A percentile compares a stretch with the other conserved stretches of the same genome.
Evolutionary conservation across 2,329 filamentous ascomycete genomes (phyloP).

Genomic region (Aspergillus awamori): DNA sequence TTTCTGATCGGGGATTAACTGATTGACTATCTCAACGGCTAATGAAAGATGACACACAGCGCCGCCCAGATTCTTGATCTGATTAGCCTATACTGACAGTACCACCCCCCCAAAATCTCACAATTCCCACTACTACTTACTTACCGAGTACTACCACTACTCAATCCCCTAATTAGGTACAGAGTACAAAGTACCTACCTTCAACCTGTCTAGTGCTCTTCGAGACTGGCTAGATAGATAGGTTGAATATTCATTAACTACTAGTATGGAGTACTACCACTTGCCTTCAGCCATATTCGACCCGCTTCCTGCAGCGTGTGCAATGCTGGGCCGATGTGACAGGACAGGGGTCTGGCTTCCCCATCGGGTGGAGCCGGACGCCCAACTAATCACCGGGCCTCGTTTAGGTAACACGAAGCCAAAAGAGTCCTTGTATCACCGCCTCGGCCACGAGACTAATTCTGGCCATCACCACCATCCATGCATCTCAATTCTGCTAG

Average conservation of each 20-base stretch:
- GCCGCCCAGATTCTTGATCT: no score
- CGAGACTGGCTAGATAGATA: no score
- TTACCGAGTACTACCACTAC: no score
- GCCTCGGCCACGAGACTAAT: slow-evolving; percentile 6
- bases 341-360: background rate
- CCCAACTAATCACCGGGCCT: background rate
- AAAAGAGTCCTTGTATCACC: background rate
- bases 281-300: background rate
- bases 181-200: no score
- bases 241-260: no score
- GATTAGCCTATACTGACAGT: no score
- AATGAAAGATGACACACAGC: background rate
- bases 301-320: background rate
- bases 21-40: background rate
- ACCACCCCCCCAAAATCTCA: no score
- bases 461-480: no score
- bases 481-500: background rate
- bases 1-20: background rate
- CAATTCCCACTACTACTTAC: no score
- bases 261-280: no score
- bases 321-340: background rate
- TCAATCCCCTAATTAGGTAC: no score
- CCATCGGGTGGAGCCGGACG: background rate
- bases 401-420: background rate
- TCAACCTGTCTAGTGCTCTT: no score